These are phyloP conservation scores for Penicillium paxilli DNA, from an alignment of 495 filamentous ascomycete species.

Conservation along the genomic window DNA sequence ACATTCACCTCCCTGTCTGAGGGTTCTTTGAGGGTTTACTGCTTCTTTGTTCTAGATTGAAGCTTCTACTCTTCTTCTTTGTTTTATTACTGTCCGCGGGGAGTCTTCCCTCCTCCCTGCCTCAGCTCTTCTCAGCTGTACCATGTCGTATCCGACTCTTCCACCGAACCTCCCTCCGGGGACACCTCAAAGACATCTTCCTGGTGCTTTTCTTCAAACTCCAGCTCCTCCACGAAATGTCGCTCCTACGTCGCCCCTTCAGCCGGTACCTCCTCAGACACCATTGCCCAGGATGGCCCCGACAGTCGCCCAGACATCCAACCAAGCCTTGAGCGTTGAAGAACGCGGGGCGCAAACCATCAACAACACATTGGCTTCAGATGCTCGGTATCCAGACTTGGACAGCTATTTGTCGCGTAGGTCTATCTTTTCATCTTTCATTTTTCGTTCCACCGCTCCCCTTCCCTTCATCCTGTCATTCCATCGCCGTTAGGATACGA, in stretches of 20 bases:
- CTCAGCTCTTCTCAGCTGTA: slow-evolving; percentile 25
- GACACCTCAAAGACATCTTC: slow-evolving; percentile 66
- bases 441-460: not conserved
- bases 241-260: slow-evolving; percentile 5
- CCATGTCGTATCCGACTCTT: slow-evolving; percentile 61
- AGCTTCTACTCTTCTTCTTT: slow-evolving; percentile 23
- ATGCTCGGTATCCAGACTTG: slow-evolving; percentile 82
- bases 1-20: not conserved
- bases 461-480: no score
- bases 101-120: slow-evolving; percentile 19
- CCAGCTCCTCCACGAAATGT: slow-evolving; percentile 45
- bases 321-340: slow-evolving; percentile 58
- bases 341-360: slow-evolving; percentile 82
- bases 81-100: slow-evolving; percentile 29
- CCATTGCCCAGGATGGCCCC: slow-evolving; percentile 40
- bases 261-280: slow-evolving; percentile 20
- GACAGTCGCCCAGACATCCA: slow-evolving; percentile 34
- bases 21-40: not conserved
- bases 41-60: slow-evolving; percentile 2
- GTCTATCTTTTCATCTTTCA: slow-evolving; percentile 26
- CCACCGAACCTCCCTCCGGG: slow-evolving; percentile 33
- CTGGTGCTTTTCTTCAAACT: slow-evolving; percentile 73
- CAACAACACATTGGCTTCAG: slow-evolving; percentile 70
- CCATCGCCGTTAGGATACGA: no score
- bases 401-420: slow-evolving; percentile 88